Percentiles rank a stretch among this genome's conserved stretches.
These are phyloP conservation scores for Melanogaster broomeanus DNA, from an alignment of 768 basidiomycete genomes.

Conservation along the genomic window DNA sequence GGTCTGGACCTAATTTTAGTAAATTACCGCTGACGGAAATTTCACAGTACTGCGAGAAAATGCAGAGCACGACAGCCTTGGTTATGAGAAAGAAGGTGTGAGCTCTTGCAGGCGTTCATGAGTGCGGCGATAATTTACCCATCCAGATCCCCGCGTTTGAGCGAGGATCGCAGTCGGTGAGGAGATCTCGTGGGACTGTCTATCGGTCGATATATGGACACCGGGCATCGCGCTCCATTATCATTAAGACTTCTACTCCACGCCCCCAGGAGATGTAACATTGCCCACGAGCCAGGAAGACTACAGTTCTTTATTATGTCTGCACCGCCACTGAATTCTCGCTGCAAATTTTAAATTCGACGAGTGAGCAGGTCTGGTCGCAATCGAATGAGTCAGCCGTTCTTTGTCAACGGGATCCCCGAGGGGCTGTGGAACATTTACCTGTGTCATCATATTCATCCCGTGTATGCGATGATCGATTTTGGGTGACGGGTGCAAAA, in stretches of 20 bases:
- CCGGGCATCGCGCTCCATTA: constrained; percentile 21
- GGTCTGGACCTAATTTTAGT: constrained; percentile 29
- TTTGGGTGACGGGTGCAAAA: background rate
- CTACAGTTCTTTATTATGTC: constrained; percentile 22
- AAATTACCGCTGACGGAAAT: constrained; percentile 32
- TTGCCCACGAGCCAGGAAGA: constrained; percentile 26
- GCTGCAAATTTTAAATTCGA: background rate
- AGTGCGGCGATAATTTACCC: constrained; percentile 16
- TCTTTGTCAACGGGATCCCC: constrained; percentile 13
- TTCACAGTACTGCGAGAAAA: constrained; percentile 29
- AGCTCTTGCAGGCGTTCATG: background rate
- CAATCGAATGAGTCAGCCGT: constrained; percentile 4
- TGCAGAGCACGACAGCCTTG: constrained; percentile 14
- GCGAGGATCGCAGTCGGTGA: constrained; percentile 17
- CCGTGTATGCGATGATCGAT: background rate
- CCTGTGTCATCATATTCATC: constrained; percentile 2
- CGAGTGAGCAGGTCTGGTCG: background rate
- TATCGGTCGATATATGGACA: constrained; percentile 3
- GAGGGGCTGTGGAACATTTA: constrained; percentile 17
- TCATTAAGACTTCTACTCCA: constrained; percentile 18
- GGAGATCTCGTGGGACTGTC: constrained; percentile 3
- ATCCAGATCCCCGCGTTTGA: constrained; percentile 26
- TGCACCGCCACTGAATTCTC: constrained; percentile 27
- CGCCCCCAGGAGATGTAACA: constrained; percentile 27
- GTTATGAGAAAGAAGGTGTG: constrained; percentile 6